Base-by-base conservation (phyloP, 768 basidiomycete species). In the Boletus vinaceobasis region DNA sequence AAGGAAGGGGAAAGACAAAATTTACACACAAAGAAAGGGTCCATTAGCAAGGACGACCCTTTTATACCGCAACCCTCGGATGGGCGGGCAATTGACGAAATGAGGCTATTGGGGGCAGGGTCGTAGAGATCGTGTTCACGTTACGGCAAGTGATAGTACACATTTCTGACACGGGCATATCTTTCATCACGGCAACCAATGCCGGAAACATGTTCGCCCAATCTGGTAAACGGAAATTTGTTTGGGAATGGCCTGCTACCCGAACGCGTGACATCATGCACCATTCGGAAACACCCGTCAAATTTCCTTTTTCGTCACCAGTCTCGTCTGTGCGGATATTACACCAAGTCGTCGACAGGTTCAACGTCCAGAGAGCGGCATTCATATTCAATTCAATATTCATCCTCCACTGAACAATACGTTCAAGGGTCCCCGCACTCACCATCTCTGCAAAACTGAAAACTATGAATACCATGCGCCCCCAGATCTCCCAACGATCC, bases 11-110 rank as follows among this genome's bases (percentile, higher is more conserved):
- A 19, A 21, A 23, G 23, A 51, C 35, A 59, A 61, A 70, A 53
- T 67, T 54, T 67, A 67, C 64, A 69, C 63, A 66, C 61, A 29
- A 53, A 5, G 48, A 26, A 43, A 45, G 7, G 3, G 8, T 0
- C 14, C 5, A 38, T 35, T 27, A 50, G 4, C 27, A 15, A 31
- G 33, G 44, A 6, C 0, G 39, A 10, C 56, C 51, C 43, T 70
- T 69, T 63, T 70, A 71, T 71, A 62, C 36, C 17, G 46, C 31
- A 15, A 15, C 32, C 23, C 9, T 39, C 29, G 19, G 31, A 23
- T 44, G 23, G 17, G 31, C 17, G 11, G 27, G 13, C n/a, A 27
- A 32, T 31, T 45, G 26, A 29, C n/a, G 26, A 38, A 27, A 19
- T 14, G 26, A 14, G 37, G 32, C 21, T 14, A 37, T 50, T 36